phyloP scores from a whole-genome alignment of 2,329 filamentous ascomycete species.

The Pseudogymnoascus sp. region DNA sequence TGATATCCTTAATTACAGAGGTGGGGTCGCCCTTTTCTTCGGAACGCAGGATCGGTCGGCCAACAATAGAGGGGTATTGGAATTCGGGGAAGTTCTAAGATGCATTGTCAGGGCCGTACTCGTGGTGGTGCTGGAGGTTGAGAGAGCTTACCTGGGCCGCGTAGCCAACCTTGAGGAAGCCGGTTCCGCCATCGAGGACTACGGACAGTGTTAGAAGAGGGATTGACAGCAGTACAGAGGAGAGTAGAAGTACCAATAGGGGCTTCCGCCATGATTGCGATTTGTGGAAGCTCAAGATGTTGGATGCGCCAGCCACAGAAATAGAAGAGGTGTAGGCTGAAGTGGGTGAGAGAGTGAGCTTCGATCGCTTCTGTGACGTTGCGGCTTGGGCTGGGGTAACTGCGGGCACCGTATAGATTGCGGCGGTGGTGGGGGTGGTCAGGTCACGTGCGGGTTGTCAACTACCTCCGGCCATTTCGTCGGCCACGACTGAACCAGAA shows the following conservation, averaged over 20 bases:
- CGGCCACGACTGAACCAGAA: neutral
- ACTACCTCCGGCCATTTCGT: neutral
- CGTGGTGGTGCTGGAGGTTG: constrained; percentile 2
- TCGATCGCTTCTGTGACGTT: constrained; percentile 12
- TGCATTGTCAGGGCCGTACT: constrained; percentile 10
- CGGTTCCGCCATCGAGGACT: constrained; percentile 99
- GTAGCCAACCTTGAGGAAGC: constrained; percentile 99
- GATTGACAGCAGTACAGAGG: constrained; percentile 4
- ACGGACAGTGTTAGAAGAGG: constrained; percentile 14
- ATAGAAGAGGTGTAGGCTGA: constrained; percentile 9
- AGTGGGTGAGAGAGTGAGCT: constrained; percentile 10
- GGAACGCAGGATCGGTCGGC: constrained; percentile 90
- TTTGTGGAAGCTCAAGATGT: constrained; percentile 13
- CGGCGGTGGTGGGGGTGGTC: constrained; percentile 1
- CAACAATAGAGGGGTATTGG: constrained; percentile 97
- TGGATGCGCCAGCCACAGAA: constrained; percentile 10
- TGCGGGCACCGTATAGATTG: constrained; percentile 9
- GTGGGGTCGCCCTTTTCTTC: constrained; percentile 67
- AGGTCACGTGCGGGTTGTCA: neutral
- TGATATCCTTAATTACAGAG: constrained; percentile 90
- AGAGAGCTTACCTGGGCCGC: constrained; percentile 61
- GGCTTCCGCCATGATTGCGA: constrained; percentile 28
- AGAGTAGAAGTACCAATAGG: constrained; percentile 27
- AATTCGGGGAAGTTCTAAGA: constrained; percentile 93
- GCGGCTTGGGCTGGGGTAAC: constrained; percentile 10